Evolutionary conservation across 306 rosid genomes (phyloP), one percentile per base, ranked within the genome.

Genomic region (Trifolium fragiferum): DNA sequence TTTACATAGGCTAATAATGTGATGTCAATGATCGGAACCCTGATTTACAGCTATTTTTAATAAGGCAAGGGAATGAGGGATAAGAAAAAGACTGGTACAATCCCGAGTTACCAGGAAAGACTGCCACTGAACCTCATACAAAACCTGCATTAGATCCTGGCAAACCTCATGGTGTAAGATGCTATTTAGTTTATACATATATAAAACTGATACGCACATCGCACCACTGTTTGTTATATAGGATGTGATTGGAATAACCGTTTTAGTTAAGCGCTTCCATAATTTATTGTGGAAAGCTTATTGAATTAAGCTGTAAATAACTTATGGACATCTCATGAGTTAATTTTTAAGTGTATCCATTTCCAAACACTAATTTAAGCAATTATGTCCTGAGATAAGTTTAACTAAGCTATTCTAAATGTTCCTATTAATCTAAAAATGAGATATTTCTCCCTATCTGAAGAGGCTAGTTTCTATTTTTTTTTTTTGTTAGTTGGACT

Each of bases 1-100:
- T 63, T 64, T 15, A 66, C 70, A 69, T 13, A 67, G 37, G 57
- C 73, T 49, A 58, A 63, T 78, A 92, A 83, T 94, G 99, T 97
- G 97, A 94, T 78, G 99, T 90, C 76, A 94, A 94, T 74, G 97
- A n/a, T n/a, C n/a, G n/a, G n/a, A n/a, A n/a, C n/a, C n/a, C n/a
- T n/a, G n/a, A n/a, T n/a, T n/a, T n/a, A n/a, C n/a, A n/a, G 97
- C 92, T 86, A 94, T 94, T 69, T 94, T 94, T 76, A 92, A 94
- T 81, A 94, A 94, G 83, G 99, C 99, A 21, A 88, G 96, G n/a
- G n/a, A n/a, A n/a, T n/a, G n/a, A n/a, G n/a, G 80, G 93, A 89
- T 90, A 97, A 94, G 84, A 94, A 94, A 80, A 94, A 94, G 86
- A 87, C 99, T 0, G 99, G 99, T 75, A 96, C 64, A 90, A 91